Base-by-base conservation (phyloP, 2,329 filamentous ascomycete genomes). In the Fusarium equiseti region DNA sequence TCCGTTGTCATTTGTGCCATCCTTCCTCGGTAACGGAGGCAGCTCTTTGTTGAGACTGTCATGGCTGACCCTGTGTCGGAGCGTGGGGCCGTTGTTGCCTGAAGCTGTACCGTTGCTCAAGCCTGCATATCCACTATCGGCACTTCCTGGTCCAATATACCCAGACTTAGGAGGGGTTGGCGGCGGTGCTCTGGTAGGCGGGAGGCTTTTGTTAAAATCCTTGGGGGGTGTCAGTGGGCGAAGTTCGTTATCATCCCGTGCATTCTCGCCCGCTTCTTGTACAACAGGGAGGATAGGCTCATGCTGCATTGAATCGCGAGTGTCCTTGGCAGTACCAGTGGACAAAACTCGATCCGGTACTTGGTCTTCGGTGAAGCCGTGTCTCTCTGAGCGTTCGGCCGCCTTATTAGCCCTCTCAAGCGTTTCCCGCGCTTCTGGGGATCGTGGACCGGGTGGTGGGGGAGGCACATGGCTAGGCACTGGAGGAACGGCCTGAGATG, bases 241-340 rank as follows among this genome's bases (percentile, higher is more conserved):
- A 13, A 48, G 77, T 66, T 73, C 73, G 48, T 73, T 78, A 49
- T 86, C 88, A 62, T 83, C 68, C 22, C 68, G 69, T 13, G 68
- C 68, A 40, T 70, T 90, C 79, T 98, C 95, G 8, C 90, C 92
- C n/a, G 90, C 91, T 81, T 98, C 95, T 73, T 97, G 93, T 9
- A 98, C 94, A 12, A 98, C 91, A 0, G 95, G 95, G 4, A 98
- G 82, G 2, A 81, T 86, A 76, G 78, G 78, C 76, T 79, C 89
- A 78, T 74, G 91, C 84, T 85, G 76, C 83, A 86, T 24, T 82
- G 87, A 80, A 84, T 92, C 77, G 82, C 86, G 71, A 84, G 85
- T 62, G 83, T 89, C 78, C 22, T 70, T 63, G 7, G 73, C 49
- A 8, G 75, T 68, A 2, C 72, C 76, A 2, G 83, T 83, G 24